Evolutionary conservation across 1,284 basidiomycete genomes (phyloP), one percentile per base, ranked within the genome.

Genomic region (Tausonia pullulans): DNA sequence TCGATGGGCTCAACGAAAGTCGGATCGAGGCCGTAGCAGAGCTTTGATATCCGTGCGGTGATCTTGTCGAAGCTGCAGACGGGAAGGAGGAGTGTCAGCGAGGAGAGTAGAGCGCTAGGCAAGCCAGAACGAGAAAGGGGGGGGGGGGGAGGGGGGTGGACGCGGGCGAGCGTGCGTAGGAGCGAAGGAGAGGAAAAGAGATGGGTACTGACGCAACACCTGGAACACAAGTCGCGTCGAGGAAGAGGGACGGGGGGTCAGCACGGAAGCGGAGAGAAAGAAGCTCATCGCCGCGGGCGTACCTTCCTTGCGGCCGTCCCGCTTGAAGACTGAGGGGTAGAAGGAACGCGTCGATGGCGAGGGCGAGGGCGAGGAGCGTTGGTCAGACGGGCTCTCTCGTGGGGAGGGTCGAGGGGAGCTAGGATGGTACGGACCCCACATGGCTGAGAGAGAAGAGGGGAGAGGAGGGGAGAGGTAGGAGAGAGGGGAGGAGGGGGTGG

Each of bases 1-100:
- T 96, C 90, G 65, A 96, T 90, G 11, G 96, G 88, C 74, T 97
- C 91, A 60, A 99, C 87, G 72, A 91, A 90, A 74, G 93, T 87
- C 70, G 84, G 81, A 77, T 99, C 95, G 46, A 99, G 85, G 68
- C 95, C 95, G 75, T 98, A 98, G 73, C 93, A 96, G 39, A 99
- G 85, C 80, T 98, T 98, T 75, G 87, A 85, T 74, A 98, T 88
- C 71, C 94, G 81, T 46, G 89, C 86, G 5, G 90, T 92, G 75
- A 93, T 93, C 88, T 90, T 69, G 63, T 63, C 49, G 61, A 68
- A 66, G 62, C 69, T 70, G 54, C 43, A 51, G 46, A 68, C 50
- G 69, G 44, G 58, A 61, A 59, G 43, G 61, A 52, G 60, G 70
- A 68, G 68, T 63, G 51, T 55, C 27, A 27, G 46, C 44, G 51